Conservation (phyloP, 176 grass and related monocot genomes). For the Aegilops sharonensis region DNA sequence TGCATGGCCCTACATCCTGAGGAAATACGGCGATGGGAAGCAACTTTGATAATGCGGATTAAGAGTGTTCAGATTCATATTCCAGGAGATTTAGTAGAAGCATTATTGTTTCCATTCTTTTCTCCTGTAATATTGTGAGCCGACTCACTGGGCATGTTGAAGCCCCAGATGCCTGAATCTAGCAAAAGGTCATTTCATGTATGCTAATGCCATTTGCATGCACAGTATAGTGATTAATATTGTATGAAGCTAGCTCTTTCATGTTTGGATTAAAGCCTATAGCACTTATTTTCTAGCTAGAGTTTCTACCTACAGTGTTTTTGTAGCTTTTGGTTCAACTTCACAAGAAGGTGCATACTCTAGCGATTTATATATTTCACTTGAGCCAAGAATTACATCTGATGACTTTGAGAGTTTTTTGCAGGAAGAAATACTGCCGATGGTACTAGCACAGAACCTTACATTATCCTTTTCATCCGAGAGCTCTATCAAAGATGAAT, state of each 20-base stretch:
- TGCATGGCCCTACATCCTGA: conserved; percentile 10
- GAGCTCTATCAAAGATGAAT: conserved; percentile 93
- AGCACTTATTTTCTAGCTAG: conserved; percentile 12
- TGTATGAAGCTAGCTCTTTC: neutral
- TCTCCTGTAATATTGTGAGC: neutral
- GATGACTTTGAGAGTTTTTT: conserved; percentile 21
- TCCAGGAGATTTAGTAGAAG: neutral
- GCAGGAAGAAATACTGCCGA: conserved; percentile 85
- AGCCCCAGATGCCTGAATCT: conserved; percentile 1
- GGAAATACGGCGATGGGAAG: neutral
- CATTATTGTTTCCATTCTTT: conserved; percentile 1
- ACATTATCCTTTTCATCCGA: conserved; percentile 94
- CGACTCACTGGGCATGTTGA: conserved; percentile 1
- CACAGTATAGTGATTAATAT: conserved; percentile 4
- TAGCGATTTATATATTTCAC: conserved; percentile 9
- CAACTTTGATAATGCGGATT: neutral
- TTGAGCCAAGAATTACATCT: neutral
- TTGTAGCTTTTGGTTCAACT: conserved; percentile 21
- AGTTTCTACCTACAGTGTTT: conserved; percentile 2
- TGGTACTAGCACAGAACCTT: conserved; percentile 80
- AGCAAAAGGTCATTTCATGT: neutral
- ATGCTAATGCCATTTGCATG: conserved; percentile 23
- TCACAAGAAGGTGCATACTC: conserved; percentile 19
- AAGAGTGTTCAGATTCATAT: conserved; percentile 16
- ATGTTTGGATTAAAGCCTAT: conserved; percentile 1